phyloP scores from a whole-genome alignment of 352 stramenopile species.

The Pythium rhizo-oryzae region DNA sequence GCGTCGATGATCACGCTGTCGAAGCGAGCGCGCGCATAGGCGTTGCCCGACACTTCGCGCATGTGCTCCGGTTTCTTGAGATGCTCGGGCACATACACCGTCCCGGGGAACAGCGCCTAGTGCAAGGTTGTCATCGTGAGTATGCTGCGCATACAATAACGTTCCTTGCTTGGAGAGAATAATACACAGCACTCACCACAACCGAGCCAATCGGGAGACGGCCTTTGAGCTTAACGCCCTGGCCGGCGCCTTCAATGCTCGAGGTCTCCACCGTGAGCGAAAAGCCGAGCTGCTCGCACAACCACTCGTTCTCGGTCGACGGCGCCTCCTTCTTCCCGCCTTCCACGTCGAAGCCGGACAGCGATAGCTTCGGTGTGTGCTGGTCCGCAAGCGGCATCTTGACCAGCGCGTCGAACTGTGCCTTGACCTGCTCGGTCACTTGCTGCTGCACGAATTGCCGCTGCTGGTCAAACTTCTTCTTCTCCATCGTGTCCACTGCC shows the following conservation, averaged over 20 bases:
- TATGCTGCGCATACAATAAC: no score
- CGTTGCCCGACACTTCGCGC: conserved; percentile 73
- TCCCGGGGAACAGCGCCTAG: conserved; percentile 76
- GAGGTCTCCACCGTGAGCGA: conserved; percentile 73
- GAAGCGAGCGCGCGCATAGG: conserved; percentile 77
- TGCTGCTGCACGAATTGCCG: conserved; percentile 71
- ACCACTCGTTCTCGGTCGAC: conserved; percentile 40
- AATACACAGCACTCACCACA: conserved; percentile 42
- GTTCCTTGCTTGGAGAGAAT: no score
- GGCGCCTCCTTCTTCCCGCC: conserved; percentile 30
- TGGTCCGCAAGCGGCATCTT: conserved; percentile 49
- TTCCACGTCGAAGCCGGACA: conserved; percentile 63
- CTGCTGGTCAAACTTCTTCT: conserved; percentile 84
- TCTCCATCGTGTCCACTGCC: conserved; percentile 67
- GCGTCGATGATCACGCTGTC: conserved; percentile 88
- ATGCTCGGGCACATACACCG: conserved; percentile 84
- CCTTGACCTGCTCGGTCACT: conserved; percentile 58
- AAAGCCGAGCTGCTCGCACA: conserved; percentile 68
- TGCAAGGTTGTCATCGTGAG: not conserved
- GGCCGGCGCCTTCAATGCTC: conserved; percentile 56
- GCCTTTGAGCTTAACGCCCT: conserved; percentile 75
- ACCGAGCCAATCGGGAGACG: conserved; percentile 66
- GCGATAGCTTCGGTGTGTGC: conserved; percentile 46
- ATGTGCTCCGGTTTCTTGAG: conserved; percentile 82
- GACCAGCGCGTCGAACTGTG: conserved; percentile 64